Evolutionary conservation across 2,329 filamentous ascomycete genomes (phyloP), one percentile per base, ranked within the genome.

Genomic region (Hymenoscyphus scutula): DNA sequence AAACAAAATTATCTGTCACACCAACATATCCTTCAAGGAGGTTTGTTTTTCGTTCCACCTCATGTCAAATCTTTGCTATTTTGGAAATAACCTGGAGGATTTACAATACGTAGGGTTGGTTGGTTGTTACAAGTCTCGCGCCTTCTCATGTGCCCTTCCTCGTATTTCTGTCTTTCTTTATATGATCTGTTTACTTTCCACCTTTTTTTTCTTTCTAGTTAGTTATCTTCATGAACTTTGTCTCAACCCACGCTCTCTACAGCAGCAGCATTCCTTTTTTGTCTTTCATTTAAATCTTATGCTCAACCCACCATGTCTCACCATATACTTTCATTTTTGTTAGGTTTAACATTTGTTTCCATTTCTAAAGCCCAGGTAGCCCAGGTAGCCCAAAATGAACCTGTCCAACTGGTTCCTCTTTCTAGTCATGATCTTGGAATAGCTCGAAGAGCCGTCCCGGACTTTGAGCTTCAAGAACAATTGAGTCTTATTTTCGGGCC

Each of bases 401-500:
- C 27, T 51, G 27, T 58, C 25, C 15, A 32, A 7, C 38, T 58
- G 23, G 38, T 45, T 15, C 56, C 56, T 45, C 56, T 58, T 27
- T 25, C 38, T 5, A 48, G 56, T 32, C 27, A 32, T 23, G 23
- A 58, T 25, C 56, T 58, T n/a, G 56, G 56, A 7, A 23, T 58
- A 45, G 15, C 34, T 27, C 56, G 56, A 34, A 58, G 56, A 58
- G 48, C 56, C n/a, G 27, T 29, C 1, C 56, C 56, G 13, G 38
- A 58, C 5, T 48, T 45, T 48, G 38, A 15, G 23, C 56, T 58
- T 45, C 56, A 58, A 30, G 17, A 58, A n/a, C 56, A 58, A 32
- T 29, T 48, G 34, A 58, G 56, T 34, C 34, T 48, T 19, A 45
- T 58, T 7, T 58, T 57, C 34, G 55, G 55, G 45, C 56, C 56